phyloP scores from a whole-genome alignment of 2,329 filamentous ascomycete genomes.

The Chaetomiaceae sp. region DNA sequence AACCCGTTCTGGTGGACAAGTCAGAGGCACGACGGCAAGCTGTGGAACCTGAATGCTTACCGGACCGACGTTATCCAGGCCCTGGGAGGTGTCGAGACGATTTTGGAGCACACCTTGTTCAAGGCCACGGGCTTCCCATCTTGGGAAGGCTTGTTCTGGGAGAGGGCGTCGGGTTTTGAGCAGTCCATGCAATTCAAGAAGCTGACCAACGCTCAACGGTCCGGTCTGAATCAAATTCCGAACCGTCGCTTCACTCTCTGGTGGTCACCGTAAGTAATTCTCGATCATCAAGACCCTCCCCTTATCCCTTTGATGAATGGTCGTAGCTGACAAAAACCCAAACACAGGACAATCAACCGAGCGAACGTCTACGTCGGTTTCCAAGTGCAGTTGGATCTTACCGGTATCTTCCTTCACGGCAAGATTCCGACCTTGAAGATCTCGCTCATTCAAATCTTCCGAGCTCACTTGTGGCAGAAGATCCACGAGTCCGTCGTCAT shows the following conservation, averaged over 20 bases:
- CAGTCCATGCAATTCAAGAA: conserved; percentile 93
- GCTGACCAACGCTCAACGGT: conserved; percentile 91
- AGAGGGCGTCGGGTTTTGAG: conserved; percentile 46
- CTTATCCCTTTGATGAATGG: not conserved
- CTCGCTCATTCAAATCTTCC: conserved; percentile 97
- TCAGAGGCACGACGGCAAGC: conserved; percentile 90
- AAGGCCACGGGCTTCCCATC: conserved; percentile 94
- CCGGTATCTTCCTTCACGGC: conserved; percentile 97
- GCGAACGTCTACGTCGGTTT: conserved; percentile 99
- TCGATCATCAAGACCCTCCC: not conserved
- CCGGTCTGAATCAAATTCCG: conserved; percentile 95
- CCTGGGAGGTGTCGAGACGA: conserved; percentile 92
- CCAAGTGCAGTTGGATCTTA: conserved; percentile 95
- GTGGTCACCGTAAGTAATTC: conserved; percentile 63
- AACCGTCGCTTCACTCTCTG: conserved; percentile 97
- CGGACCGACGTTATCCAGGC: conserved; percentile 96
- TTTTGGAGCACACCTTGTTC: conserved; percentile 93
- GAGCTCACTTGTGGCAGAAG: conserved; percentile 99
- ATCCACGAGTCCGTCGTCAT: conserved; percentile 98
- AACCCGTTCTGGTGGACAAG: conserved; percentile 99
- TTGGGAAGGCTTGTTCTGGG: conserved; percentile 96
- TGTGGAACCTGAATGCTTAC: conserved; percentile 96
- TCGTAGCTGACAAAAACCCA: not conserved
- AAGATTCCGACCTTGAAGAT: conserved; percentile 99
- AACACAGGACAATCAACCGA: conserved; percentile 72